Evolutionary conservation across 2,329 filamentous ascomycete species (phyloP).

Genomic region (Tolypocladium inflatum): DNA sequence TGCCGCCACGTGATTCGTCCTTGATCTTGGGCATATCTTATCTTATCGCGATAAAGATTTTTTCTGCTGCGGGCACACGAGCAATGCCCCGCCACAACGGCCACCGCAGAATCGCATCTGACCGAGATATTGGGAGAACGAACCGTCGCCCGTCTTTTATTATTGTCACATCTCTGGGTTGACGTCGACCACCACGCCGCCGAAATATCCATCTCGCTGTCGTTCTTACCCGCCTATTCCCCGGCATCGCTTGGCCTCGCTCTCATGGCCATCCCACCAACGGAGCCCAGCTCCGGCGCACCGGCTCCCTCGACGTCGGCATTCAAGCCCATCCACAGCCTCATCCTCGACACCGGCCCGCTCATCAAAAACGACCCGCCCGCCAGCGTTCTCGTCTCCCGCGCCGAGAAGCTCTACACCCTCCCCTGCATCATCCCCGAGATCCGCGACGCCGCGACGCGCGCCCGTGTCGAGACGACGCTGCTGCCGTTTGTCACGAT

Average conservation of each 20-base stretch:
- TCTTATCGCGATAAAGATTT: constrained; percentile 1
- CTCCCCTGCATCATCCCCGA: constrained; percentile 80
- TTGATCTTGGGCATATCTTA: background rate
- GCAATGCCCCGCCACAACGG: background rate
- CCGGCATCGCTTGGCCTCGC: background rate
- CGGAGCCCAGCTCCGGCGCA: constrained; percentile 5
- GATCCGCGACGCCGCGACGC: constrained; percentile 76
- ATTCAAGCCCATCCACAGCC: constrained; percentile 64
- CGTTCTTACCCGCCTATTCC: background rate
- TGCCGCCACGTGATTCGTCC: background rate
- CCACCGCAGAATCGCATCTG: background rate
- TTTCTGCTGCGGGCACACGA: background rate
- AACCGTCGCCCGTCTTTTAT: background rate
- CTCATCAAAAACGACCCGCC: constrained; percentile 89
- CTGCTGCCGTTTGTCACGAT: constrained; percentile 78
- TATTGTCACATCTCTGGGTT: background rate
- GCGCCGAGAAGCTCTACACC: constrained; percentile 70
- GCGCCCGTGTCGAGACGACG: constrained; percentile 72
- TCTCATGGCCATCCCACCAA: background rate
- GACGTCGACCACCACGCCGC: background rate
- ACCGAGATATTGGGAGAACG: background rate
- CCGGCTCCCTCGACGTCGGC: constrained; percentile 4
- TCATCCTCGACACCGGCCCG: constrained; percentile 84
- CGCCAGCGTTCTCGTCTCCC: constrained; percentile 69
- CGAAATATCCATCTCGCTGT: background rate